Evolutionary conservation across 257 asterid species (phyloP).

Genomic region (Nicotiana tabacum): DNA sequence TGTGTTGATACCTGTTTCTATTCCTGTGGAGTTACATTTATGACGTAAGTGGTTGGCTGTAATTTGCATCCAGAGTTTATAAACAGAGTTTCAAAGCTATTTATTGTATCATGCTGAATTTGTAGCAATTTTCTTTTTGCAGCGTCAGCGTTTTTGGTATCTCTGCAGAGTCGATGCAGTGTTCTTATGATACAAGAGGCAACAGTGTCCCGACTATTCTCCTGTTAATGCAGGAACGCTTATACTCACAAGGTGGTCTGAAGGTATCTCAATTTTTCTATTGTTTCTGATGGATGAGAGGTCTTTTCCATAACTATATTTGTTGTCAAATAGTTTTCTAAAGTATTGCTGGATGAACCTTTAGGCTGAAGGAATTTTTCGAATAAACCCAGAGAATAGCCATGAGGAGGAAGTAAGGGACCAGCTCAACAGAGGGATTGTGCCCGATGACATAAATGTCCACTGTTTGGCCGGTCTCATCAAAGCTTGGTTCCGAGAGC

Average conservation of each 20-base stretch:
- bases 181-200: constrained; percentile 82
- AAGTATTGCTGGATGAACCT: constrained; percentile 7
- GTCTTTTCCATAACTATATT: background rate
- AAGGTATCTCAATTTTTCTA: constrained; percentile 40
- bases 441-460: constrained; percentile 82
- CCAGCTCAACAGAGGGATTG: constrained; percentile 84
- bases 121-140: constrained; percentile 17
- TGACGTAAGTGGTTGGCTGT: background rate
- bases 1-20: background rate
- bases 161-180: constrained; percentile 96
- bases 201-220: constrained; percentile 95
- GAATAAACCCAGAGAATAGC: constrained; percentile 94
- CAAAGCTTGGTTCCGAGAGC: constrained; percentile 97
- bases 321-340: background rate
- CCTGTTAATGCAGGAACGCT: constrained; percentile 74
- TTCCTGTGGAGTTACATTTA: background rate
- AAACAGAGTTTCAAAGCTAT: background rate
- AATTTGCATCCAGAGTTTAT: background rate
- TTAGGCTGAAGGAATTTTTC: constrained; percentile 94
- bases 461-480: constrained; percentile 91
- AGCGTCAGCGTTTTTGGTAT: constrained; percentile 95
- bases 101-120: constrained; percentile 7
- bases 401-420: constrained; percentile 81
- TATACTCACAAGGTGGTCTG: constrained; percentile 79
- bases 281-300: background rate